Evolutionary conservation across 2,329 filamentous ascomycete species (phyloP), one percentile per base, ranked within the genome.

Genomic region (Fusarium sulawesiense): DNA sequence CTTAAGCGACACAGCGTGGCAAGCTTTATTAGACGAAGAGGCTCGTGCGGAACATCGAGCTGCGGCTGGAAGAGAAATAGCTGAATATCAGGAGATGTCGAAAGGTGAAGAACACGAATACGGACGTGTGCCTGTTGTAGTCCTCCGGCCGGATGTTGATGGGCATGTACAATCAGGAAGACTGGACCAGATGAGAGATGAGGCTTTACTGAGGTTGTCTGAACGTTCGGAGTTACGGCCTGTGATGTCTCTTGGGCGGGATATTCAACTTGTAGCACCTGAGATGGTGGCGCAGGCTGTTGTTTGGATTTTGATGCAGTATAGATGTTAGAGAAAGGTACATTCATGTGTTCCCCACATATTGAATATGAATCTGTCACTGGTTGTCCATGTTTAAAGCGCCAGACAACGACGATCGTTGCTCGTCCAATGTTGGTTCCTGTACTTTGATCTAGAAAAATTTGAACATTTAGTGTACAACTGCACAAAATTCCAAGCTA

Each of bases 261-360:
- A 10, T 14, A 18, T 58, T 18, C 58, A 58, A 1, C 11, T 58
- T 12, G 14, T 18, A 11, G 45, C 27, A 2, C 53, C 58, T 1
- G 51, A 49, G 6, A 37, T 6, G 3, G 27, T 49, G 10, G 58
- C n/a, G 7, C 29, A 57, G 37, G 53, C 58, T 44, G 53, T 60
- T 2, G 29, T 32, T 2, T 60, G 58, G 58, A 49, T 58, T 6
- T 11, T 60, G 4, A 60, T 60, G 58, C 53, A 60, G 14, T 57
- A 60, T 20, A 30, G 53, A 14, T 57, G 58, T 34, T 60, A 23
- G 25, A 12, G 21, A 44, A 18, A 7, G 5, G 20, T 16, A 16
- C 3, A 27, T 11, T 11, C 9, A 27, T n/a, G 12, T 10, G 2
- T 10, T 23, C 21, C 11, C 14, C 10, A 18, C 25, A 10, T 12